phyloP scores from a whole-genome alignment of 2,329 filamentous ascomycete species.

The Sarocladium oryzae region DNA sequence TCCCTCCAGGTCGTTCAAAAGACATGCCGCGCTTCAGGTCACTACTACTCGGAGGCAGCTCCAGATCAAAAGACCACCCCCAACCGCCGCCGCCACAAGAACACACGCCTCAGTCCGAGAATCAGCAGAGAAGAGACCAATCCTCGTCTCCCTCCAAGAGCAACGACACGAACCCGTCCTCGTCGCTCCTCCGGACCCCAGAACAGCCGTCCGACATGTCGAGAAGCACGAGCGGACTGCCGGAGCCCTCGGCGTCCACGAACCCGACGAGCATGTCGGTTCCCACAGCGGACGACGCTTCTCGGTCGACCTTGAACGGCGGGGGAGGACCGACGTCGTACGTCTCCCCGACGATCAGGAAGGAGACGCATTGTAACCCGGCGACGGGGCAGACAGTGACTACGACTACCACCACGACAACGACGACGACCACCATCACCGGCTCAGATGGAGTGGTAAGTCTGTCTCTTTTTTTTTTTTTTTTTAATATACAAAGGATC shows the following conservation, averaged over 20 bases:
- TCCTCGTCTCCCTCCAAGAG: background rate
- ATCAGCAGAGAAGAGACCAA: background rate
- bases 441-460: background rate
- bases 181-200: background rate
- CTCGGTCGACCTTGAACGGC: too few relatives aligned
- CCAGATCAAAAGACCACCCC: background rate
- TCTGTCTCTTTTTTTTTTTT: background rate
- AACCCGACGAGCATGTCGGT: constrained; percentile 1
- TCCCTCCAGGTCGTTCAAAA: too few relatives aligned
- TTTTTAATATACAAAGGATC: too few relatives aligned
- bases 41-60: too few relatives aligned
- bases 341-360: background rate
- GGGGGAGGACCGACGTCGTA: background rate
- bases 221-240: background rate
- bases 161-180: constrained; percentile 6
- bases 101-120: too few relatives aligned
- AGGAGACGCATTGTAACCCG: constrained; percentile 3
- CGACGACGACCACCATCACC: constrained; percentile 3
- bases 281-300: background rate
- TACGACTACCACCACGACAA: constrained; percentile 4
- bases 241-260: background rate
- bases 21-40: too few relatives aligned
- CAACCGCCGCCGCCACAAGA: background rate
- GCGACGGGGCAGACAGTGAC: constrained; percentile 5
- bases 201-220: background rate